Evolutionary conservation across 1,284 basidiomycete species (phyloP).

Genomic region (Ganoderma resinaceum): DNA sequence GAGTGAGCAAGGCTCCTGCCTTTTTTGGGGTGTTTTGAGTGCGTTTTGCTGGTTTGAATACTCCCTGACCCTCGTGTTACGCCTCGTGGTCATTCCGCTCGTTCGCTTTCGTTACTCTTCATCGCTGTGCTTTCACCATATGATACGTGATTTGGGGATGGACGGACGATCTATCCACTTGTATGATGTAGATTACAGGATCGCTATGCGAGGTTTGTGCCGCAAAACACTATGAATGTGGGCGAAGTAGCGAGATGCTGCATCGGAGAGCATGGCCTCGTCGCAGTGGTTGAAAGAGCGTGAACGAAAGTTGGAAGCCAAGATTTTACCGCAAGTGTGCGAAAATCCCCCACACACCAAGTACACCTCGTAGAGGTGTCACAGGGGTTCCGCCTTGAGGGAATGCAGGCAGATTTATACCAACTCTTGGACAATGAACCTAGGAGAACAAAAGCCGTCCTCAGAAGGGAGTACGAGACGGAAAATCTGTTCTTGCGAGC

Average conservation of each 20-base stretch:
- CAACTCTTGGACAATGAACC: background rate
- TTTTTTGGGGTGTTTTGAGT: background rate
- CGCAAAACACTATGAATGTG: background rate
- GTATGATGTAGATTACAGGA: constrained; percentile 6
- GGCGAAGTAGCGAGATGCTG: background rate
- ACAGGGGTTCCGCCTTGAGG: no score
- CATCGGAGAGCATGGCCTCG: background rate
- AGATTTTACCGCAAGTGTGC: no score
- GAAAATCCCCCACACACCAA: no score
- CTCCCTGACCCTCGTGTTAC: background rate
- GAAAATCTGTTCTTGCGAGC: background rate
- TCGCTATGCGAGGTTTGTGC: background rate
- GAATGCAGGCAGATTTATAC: no score
- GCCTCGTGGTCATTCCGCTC: background rate
- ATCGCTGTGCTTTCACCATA: background rate
- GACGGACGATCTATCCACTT: constrained; percentile 6
- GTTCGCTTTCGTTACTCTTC: background rate
- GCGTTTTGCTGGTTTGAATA: background rate
- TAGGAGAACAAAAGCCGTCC: background rate
- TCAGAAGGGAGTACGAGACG: background rate
- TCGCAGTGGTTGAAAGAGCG: background rate
- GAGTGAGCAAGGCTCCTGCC: constrained; percentile 41
- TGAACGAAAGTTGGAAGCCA: background rate
- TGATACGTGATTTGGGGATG: constrained; percentile 3
- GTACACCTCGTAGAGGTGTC: no score